These are phyloP conservation scores for Chlorella ohadii DNA, from an alignment of 139 green algal species.

Conservation along the genomic window DNA sequence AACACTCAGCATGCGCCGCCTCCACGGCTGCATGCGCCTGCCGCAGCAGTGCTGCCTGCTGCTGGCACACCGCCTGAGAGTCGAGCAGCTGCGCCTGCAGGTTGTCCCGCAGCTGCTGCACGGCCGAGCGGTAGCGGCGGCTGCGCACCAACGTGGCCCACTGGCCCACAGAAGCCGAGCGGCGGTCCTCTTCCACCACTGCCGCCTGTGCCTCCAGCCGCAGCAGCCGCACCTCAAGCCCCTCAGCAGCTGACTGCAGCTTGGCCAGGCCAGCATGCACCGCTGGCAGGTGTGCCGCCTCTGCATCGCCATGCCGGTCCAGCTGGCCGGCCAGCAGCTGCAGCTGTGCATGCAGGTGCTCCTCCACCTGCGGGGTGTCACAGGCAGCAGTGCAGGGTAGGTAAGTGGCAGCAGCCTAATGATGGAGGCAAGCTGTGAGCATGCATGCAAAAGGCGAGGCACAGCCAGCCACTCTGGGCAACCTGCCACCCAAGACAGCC, in stretches of 20 bases:
- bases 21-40: not conserved
- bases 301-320: not conserved
- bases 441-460: no score
- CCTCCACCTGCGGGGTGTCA: slow-evolving; percentile 1
- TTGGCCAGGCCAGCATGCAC: not conserved
- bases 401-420: no score
- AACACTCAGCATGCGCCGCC: not conserved
- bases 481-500: no score
- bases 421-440: no score
- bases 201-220: slow-evolving; percentile 33
- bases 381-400: not conserved
- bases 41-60: slow-evolving; percentile 12
- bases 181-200: not conserved
- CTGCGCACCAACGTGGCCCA: slow-evolving; percentile 22
- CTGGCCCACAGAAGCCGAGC: not conserved
- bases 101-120: slow-evolving; percentile 13
- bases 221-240: slow-evolving; percentile 17
- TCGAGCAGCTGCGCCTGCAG: slow-evolving; percentile 31
- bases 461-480: no score
- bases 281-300: not conserved
- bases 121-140: not conserved
- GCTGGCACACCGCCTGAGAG: slow-evolving; percentile 11
- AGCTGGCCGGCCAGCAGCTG: not conserved
- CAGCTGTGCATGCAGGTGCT: not conserved
- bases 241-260: not conserved